A percentile compares a stretch with the other conserved stretches of the same genome.
Evolutionary conservation across 345 rosid genomes (phyloP).

Genomic region (Boechera stricta): DNA sequence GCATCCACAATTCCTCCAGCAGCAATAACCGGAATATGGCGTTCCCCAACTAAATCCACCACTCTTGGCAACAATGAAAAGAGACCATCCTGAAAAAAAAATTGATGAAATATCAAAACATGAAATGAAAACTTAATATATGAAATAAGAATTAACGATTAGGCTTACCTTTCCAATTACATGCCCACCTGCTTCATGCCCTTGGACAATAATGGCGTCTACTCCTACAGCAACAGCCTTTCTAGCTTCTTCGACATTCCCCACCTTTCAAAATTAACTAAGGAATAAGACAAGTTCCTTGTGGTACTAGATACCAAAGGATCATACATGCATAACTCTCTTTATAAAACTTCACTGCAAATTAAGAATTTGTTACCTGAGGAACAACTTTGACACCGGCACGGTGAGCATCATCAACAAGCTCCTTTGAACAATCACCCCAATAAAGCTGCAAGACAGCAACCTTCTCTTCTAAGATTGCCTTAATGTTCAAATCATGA

Average conservation of each 20-base stretch:
- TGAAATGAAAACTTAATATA: background rate
- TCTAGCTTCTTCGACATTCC: slow-evolving; percentile 68
- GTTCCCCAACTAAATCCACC: slow-evolving; percentile 65
- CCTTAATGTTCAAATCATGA: slow-evolving; percentile 68
- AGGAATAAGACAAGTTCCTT: slow-evolving; percentile 9
- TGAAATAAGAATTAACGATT: background rate
- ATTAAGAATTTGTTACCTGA: slow-evolving; percentile 51
- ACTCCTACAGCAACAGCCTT: slow-evolving; percentile 65
- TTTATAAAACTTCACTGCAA: background rate
- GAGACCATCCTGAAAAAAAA: slow-evolving; percentile 55
- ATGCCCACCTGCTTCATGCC: slow-evolving; percentile 92
- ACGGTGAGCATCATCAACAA: slow-evolving; percentile 62
- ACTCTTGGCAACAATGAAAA: slow-evolving; percentile 80
- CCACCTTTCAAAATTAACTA: slow-evolving; percentile 52
- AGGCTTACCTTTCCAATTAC: slow-evolving; percentile 72
- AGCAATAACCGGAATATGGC: slow-evolving; percentile 76
- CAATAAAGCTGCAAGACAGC: slow-evolving; percentile 80
- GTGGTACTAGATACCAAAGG: background rate
- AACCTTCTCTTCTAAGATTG: slow-evolving; percentile 73
- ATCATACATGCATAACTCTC: background rate
- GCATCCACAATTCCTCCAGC: slow-evolving; percentile 83
- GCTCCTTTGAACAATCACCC: slow-evolving; percentile 78
- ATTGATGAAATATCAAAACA: slow-evolving; percentile 8
- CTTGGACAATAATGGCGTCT: slow-evolving; percentile 91
- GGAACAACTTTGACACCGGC: slow-evolving; percentile 82